Evolutionary conservation across 805 yeast genomes (phyloP).

Genomic region (Suhomyces pyralidae): DNA sequence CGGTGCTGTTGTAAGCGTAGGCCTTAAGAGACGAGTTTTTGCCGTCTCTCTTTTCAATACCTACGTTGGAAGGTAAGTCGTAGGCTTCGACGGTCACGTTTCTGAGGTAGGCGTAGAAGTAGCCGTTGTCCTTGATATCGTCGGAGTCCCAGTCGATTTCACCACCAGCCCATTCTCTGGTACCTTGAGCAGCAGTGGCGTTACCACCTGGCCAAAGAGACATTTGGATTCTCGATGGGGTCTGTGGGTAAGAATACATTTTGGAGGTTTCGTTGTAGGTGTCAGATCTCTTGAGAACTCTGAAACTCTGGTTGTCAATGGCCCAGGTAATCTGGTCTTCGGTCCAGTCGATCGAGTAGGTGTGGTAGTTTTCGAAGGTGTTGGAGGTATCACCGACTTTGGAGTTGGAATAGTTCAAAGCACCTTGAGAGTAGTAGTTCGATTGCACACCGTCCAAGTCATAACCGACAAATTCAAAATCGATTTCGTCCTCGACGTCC

Average conservation of each 20-base stretch:
- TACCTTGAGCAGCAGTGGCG: constrained; percentile 53
- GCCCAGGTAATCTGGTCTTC: constrained; percentile 70
- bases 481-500: constrained; percentile 87
- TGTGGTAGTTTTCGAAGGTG: constrained; percentile 69
- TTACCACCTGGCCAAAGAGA: constrained; percentile 81
- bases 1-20: constrained; percentile 44
- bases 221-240: constrained; percentile 69
- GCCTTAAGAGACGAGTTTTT: constrained; percentile 58
- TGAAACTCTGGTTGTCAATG: constrained; percentile 63
- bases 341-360: constrained; percentile 77
- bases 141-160: constrained; percentile 73
- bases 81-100: constrained; percentile 64
- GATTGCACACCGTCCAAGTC: constrained; percentile 66
- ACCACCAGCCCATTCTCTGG: constrained; percentile 88
- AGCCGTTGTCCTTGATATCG: constrained; percentile 76
- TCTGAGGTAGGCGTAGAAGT: constrained; percentile 66
- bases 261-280: constrained; percentile 64
- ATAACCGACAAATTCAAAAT: constrained; percentile 81
- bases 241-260: constrained; percentile 61
- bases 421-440: constrained; percentile 78
- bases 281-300: constrained; percentile 59
- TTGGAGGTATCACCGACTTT: constrained; percentile 39
- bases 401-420: constrained; percentile 63
- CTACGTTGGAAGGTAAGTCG: constrained; percentile 62
- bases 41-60: constrained; percentile 15